These are phyloP conservation scores for Eucalyptus leucophloia DNA, from an alignment of 345 rosid species.

Conservation along the genomic window DNA sequence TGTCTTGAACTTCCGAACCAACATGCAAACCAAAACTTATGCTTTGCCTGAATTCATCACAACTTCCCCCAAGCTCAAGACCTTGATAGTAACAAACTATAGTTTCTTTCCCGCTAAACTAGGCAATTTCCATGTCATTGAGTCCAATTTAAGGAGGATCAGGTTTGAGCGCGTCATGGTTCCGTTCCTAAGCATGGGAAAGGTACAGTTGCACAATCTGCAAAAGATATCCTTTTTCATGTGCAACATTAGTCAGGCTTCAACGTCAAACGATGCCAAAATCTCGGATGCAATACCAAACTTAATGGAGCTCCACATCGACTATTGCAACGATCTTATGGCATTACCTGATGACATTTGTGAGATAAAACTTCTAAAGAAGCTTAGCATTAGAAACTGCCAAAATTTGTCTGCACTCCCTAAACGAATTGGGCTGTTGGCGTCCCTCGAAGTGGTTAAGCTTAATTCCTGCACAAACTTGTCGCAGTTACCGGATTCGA, in stretches of 20 bases:
- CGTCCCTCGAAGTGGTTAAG: slow-evolving; percentile 19
- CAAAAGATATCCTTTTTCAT: slow-evolving; percentile 29
- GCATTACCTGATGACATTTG: slow-evolving; percentile 18
- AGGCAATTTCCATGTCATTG: slow-evolving; percentile 12
- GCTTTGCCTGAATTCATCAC: slow-evolving; percentile 40
- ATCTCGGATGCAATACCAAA: slow-evolving; percentile 17
- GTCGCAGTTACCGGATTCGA: slow-evolving; percentile 22
- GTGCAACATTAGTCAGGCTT: slow-evolving; percentile 23
- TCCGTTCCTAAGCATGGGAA: neutral
- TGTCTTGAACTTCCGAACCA: slow-evolving; percentile 12
- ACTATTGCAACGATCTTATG: slow-evolving; percentile 28
- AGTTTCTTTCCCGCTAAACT: slow-evolving; percentile 15
- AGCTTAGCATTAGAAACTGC: slow-evolving; percentile 45
- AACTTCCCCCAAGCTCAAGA: slow-evolving; percentile 34
- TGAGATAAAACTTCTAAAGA: slow-evolving; percentile 12
- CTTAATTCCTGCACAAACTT: slow-evolving; percentile 35
- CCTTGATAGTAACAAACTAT: slow-evolving; percentile 17
- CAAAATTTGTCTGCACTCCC: slow-evolving; percentile 27
- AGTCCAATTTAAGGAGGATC: slow-evolving; percentile 38
- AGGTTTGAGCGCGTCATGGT: slow-evolving; percentile 28
- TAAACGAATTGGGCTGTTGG: slow-evolving; percentile 16
- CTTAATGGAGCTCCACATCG: slow-evolving; percentile 38
- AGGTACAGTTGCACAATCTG: slow-evolving; percentile 2
- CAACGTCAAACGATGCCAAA: neutral
- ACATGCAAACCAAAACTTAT: slow-evolving; percentile 2